Evolutionary conservation across 2,329 filamentous ascomycete genomes (phyloP).

Genomic region (Penicillium sp.): DNA sequence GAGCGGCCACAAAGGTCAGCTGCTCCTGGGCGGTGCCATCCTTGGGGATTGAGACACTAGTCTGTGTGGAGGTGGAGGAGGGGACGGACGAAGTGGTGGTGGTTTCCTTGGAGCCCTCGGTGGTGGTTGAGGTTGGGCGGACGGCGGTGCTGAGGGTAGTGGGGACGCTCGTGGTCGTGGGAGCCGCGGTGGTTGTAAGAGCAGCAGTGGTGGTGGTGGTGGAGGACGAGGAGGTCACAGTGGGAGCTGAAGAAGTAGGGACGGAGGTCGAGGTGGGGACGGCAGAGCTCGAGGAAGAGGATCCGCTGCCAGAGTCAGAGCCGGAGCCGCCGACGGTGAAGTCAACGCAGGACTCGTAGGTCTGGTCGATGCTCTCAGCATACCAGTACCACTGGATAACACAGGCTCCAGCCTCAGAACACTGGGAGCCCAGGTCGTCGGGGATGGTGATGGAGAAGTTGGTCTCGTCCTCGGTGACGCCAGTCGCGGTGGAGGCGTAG

Average conservation of each 20-base stretch:
- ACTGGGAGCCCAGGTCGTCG: slow-evolving; percentile 33
- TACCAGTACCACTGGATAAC: slow-evolving; percentile 44
- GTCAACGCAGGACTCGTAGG: slow-evolving; percentile 42
- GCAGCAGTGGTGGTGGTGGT: slow-evolving; percentile 14
- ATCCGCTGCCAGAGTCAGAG: slow-evolving; percentile 21
- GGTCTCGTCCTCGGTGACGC: slow-evolving; percentile 32
- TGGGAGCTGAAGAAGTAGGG: slow-evolving; percentile 8
- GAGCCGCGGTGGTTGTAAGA: slow-evolving; percentile 18
- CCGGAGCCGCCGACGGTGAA: slow-evolving; percentile 35
- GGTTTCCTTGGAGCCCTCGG: slow-evolving; percentile 11
- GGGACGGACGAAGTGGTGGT: slow-evolving; percentile 6
- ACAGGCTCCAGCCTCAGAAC: slow-evolving; percentile 35
- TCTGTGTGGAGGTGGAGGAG: slow-evolving; percentile 6
- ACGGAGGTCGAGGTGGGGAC: slow-evolving; percentile 19
- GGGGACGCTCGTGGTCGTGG: slow-evolving; percentile 15
- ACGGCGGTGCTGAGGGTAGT: slow-evolving; percentile 21
- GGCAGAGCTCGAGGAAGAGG: slow-evolving; percentile 22
- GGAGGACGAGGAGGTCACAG: slow-evolving; percentile 17
- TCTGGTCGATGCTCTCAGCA: slow-evolving; percentile 40
- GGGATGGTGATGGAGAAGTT: slow-evolving; percentile 40
- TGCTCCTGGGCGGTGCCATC: slow-evolving; percentile 27
- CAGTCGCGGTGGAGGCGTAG: slow-evolving; percentile 38
- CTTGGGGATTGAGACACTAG: slow-evolving; percentile 21
- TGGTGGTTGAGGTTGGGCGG: slow-evolving; percentile 19
- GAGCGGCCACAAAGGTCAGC: slow-evolving; percentile 22